Conservation (phyloP, 306 rosid genomes). For the Sophora flavescens region DNA sequence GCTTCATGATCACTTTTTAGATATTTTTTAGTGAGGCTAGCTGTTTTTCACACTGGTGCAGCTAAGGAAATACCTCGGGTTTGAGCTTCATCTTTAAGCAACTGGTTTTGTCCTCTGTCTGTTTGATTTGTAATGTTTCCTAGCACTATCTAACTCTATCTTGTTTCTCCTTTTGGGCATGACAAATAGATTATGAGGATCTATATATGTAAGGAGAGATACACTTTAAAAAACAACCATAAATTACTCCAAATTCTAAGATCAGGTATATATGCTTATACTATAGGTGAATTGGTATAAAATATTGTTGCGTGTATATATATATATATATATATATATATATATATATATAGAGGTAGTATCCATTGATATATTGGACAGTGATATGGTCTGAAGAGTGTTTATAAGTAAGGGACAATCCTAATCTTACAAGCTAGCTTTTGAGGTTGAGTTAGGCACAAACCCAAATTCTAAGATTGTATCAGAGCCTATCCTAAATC, state of each 20-base stretch:
- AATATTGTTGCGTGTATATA: too few species aligned
- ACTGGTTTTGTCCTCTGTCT: slow-evolving; percentile 1
- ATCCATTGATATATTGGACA: too few species aligned
- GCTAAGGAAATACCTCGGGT: neutral
- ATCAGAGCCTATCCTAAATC: too few species aligned
- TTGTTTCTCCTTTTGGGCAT: slow-evolving; percentile 16
- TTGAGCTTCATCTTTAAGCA: slow-evolving; percentile 1
- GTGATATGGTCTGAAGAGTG: too few species aligned
- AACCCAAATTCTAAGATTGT: too few species aligned
- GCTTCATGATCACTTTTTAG: neutral
- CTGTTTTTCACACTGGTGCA: neutral
- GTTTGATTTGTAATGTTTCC: neutral
- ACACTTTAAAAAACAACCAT: neutral
- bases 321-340: too few species aligned
- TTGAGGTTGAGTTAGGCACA: too few species aligned
- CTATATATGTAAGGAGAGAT: neutral
- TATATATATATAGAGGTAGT: too few species aligned
- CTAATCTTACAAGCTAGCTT: too few species aligned
- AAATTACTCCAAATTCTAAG: neutral
- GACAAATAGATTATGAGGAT: slow-evolving; percentile 7
- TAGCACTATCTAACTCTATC: neutral
- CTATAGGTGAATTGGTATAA: neutral
- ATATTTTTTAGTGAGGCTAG: neutral
- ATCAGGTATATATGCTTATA: too few species aligned
- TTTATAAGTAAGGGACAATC: too few species aligned